phyloP scores from a whole-genome alignment of 1,139 yeast genomes.

The Saccharomyces hybrid region DNA sequence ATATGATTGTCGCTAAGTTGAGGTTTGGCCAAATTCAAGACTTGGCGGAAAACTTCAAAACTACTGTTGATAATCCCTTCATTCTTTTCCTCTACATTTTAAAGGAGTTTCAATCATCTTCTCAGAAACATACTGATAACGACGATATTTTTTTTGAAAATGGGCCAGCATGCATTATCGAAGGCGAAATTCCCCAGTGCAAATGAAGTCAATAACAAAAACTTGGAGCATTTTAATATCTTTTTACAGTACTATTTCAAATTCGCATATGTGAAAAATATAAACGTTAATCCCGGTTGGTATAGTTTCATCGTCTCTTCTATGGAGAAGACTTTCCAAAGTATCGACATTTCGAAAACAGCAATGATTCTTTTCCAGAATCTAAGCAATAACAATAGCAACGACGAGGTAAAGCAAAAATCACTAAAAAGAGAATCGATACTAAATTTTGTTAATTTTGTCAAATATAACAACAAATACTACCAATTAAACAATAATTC shows the following conservation, averaged over 20 bases:
- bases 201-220: constrained; percentile 34
- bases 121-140: constrained; percentile 3
- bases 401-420: constrained; percentile 2
- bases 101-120: not conserved
- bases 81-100: not conserved
- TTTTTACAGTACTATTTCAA: constrained; percentile 23
- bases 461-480: constrained; percentile 23
- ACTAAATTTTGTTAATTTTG: constrained; percentile 25
- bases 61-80: not conserved
- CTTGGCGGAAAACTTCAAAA: not conserved
- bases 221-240: constrained; percentile 30
- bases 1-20: constrained; percentile 9
- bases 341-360: constrained; percentile 23
- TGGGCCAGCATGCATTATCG: constrained; percentile 21
- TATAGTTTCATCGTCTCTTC: constrained; percentile 21
- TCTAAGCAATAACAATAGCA: constrained; percentile 3
- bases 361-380: constrained; percentile 21
- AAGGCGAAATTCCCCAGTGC: constrained; percentile 40
- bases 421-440: constrained; percentile 16
- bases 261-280: constrained; percentile 1
- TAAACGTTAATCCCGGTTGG: constrained; percentile 19
- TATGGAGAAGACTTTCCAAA: constrained; percentile 29
- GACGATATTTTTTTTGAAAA: constrained; percentile 16
- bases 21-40: constrained; percentile 1
- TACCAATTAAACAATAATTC: constrained; percentile 16